These are phyloP conservation scores for Lagenaria siceraria DNA, from an alignment of 306 rosid species.

Conservation along the genomic window DNA sequence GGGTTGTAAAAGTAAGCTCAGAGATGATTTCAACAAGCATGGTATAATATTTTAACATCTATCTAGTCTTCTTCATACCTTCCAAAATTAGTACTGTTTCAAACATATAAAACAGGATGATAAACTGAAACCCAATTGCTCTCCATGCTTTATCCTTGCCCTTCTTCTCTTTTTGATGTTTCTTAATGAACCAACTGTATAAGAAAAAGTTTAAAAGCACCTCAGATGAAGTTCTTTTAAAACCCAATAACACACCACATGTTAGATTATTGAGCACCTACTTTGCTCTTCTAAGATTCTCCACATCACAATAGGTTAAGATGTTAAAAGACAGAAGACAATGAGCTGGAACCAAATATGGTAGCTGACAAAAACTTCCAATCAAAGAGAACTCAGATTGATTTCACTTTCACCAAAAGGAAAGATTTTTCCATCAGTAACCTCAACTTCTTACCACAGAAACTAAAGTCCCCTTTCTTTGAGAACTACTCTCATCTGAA, in stretches of 20 bases:
- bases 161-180: background rate
- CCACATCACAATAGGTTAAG: background rate
- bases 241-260: background rate
- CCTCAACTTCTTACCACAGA: background rate
- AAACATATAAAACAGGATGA: background rate
- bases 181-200: background rate
- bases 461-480: background rate
- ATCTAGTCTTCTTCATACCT: background rate
- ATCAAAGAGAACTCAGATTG: background rate
- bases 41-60: background rate
- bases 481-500: background rate
- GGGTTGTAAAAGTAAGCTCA: background rate
- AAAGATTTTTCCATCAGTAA: background rate
- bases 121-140: background rate
- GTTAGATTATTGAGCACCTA: background rate
- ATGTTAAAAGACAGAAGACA: background rate
- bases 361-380: background rate
- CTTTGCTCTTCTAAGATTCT: background rate
- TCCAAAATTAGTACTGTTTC: background rate
- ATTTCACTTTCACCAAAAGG: background rate
- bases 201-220: background rate
- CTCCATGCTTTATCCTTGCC: too few species aligned
- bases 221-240: background rate
- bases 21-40: background rate
- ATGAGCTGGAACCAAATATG: conserved; percentile 3